These are phyloP conservation scores for Pseudotulostoma volvatum DNA, from an alignment of 495 filamentous ascomycete species.

Conservation along the genomic window DNA sequence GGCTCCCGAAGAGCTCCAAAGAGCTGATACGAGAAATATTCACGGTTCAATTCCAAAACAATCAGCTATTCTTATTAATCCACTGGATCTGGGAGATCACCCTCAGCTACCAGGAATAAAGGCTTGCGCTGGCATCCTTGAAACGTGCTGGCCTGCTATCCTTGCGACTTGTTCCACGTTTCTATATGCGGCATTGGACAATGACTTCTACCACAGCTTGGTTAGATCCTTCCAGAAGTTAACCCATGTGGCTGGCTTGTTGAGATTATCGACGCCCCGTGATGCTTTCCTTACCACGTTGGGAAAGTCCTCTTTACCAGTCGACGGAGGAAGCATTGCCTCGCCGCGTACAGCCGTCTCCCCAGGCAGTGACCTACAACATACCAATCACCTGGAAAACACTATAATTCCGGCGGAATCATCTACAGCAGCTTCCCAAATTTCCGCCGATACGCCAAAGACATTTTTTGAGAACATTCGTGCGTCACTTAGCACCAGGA, in stretches of 20 bases:
- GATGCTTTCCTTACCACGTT: slow-evolving; percentile 92
- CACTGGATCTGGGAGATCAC: slow-evolving; percentile 54
- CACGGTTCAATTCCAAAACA: slow-evolving; percentile 33
- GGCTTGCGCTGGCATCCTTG: slow-evolving; percentile 64
- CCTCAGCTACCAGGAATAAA: slow-evolving; percentile 52
- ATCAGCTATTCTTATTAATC: slow-evolving; percentile 60
- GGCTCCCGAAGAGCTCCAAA: slow-evolving; percentile 25
- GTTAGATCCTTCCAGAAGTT: slow-evolving; percentile 94
- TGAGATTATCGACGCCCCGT: slow-evolving; percentile 67
- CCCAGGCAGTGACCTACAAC: slow-evolving; percentile 17
- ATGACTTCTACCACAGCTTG: slow-evolving; percentile 84
- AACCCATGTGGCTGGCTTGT: slow-evolving; percentile 80
- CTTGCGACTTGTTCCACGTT: slow-evolving; percentile 91
- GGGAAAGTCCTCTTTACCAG: slow-evolving; percentile 79
- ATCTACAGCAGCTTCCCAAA: slow-evolving; percentile 6
- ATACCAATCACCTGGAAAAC: slow-evolving; percentile 4
- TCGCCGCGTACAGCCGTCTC: slow-evolving; percentile 20
- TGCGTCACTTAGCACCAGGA: slow-evolving; percentile 62
- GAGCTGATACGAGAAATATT: slow-evolving; percentile 15
- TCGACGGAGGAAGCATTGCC: slow-evolving; percentile 39
- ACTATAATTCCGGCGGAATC: slow-evolving; percentile 21
- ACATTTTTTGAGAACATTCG: slow-evolving; percentile 10
- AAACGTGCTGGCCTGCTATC: slow-evolving; percentile 88
- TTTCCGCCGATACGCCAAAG: slow-evolving; percentile 13
- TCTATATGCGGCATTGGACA: slow-evolving; percentile 74